phyloP scores from a whole-genome alignment of 202 grass and related monocot species.

The Musa balbisiana region DNA sequence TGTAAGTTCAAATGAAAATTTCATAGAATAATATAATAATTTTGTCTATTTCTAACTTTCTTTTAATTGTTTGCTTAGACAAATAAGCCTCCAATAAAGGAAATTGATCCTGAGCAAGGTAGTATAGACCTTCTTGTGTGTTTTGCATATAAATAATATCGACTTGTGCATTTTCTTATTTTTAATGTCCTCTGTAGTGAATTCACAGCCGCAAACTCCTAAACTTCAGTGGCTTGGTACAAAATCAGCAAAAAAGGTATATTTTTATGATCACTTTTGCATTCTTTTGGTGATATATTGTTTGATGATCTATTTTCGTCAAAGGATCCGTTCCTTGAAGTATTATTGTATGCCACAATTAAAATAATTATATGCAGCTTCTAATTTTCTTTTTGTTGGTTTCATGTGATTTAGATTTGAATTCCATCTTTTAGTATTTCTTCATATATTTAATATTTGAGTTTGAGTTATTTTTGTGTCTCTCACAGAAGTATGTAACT shows the following conservation, averaged over 20 bases:
- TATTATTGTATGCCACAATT: not conserved
- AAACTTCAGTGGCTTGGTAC: not conserved
- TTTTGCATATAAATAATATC: not conserved
- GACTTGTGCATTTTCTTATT: not conserved
- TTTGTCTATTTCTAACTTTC: not conserved
- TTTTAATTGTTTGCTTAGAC: constrained; percentile 3
- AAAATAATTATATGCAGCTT: not conserved
- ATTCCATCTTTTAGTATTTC: not conserved
- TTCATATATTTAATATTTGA: not conserved
- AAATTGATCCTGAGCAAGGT: constrained; percentile 2
- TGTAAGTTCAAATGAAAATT: constrained; percentile 7
- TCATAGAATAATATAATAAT: not conserved
- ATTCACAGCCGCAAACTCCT: not conserved
- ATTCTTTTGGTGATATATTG: not conserved
- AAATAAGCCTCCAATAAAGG: constrained; percentile 1
- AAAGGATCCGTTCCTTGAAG: not conserved
- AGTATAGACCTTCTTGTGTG: constrained; percentile 5
- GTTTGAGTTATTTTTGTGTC: too few species aligned
- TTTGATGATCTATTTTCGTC: not conserved
- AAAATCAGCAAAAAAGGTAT: constrained; percentile 11
- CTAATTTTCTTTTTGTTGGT: not conserved
- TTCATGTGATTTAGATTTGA: not conserved
- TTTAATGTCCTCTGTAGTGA: not conserved
- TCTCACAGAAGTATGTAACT: too few species aligned
- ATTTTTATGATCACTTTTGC: not conserved